A percentile compares a stretch with the other conserved stretches of the same genome.
phyloP scores from a whole-genome alignment of 495 filamentous ascomycete genomes.

The Tuber brumale region DNA sequence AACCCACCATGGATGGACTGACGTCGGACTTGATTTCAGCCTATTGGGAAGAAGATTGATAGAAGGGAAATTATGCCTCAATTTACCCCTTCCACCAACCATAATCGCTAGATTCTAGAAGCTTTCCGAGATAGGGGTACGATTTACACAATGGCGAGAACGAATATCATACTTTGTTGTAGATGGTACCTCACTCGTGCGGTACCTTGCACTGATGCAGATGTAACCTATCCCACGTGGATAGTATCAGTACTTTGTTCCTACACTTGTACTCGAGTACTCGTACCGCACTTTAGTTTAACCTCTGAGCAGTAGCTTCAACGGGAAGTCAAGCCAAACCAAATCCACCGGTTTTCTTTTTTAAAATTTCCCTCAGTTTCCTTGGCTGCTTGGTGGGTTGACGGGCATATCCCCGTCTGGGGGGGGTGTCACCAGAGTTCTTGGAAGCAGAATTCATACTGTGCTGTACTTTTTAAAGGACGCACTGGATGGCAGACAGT shows the following conservation, averaged over 20 bases:
- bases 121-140: neutral
- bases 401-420: conserved; percentile 1
- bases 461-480: neutral
- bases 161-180: neutral
- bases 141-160: neutral
- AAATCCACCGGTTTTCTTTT: neutral
- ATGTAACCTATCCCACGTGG: neutral
- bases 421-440: neutral
- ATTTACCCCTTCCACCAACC: neutral
- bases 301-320: neutral
- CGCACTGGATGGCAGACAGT: neutral
- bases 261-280: neutral
- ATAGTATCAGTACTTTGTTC: neutral
- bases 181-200: neutral
- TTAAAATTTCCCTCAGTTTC: neutral
- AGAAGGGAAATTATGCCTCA: neutral
- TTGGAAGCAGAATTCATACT: neutral
- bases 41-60: neutral
- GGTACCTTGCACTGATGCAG: neutral
- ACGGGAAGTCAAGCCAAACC: neutral
- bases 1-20: neutral
- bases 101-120: neutral
- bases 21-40: neutral
- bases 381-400: neutral
- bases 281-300: neutral